Percentiles rank a stretch among this genome's conserved stretches.
These are phyloP conservation scores for Coemansia sp. DNA, from an alignment of 192 early-diverging fungal species.

Conservation along the genomic window DNA sequence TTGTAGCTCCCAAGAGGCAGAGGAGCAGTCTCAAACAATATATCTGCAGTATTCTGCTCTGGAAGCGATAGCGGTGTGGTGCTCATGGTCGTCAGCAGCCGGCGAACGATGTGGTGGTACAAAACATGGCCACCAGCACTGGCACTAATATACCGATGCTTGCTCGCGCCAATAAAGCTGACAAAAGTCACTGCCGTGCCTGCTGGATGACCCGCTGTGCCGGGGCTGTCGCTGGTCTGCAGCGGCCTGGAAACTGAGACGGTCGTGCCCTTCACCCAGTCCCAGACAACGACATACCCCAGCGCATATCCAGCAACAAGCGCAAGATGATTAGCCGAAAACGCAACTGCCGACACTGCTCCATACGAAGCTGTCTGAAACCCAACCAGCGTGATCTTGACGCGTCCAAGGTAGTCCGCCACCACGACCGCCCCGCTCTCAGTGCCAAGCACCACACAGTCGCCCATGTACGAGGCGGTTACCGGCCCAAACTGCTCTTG, in stretches of 20 bases:
- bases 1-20: slow-evolving; percentile 19
- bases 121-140: slow-evolving; percentile 35
- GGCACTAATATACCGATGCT: slow-evolving; percentile 44
- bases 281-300: slow-evolving; percentile 46
- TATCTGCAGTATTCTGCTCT: neutral
- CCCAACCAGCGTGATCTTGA: slow-evolving; percentile 19
- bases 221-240: slow-evolving; percentile 29
- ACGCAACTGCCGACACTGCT: slow-evolving; percentile 33
- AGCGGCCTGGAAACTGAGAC: slow-evolving; percentile 29
- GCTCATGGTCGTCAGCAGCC: slow-evolving; percentile 44
- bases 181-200: slow-evolving; percentile 32
- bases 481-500: slow-evolving; percentile 30
- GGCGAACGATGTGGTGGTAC: slow-evolving; percentile 47
- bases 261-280: slow-evolving; percentile 36
- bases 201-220: slow-evolving; percentile 18
- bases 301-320: slow-evolving; percentile 36
- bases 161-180: slow-evolving; percentile 41
- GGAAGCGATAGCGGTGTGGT: slow-evolving; percentile 14
- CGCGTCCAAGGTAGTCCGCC: slow-evolving; percentile 40
- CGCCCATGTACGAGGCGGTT: slow-evolving; percentile 29
- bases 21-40: slow-evolving; percentile 33
- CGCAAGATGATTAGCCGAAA: slow-evolving; percentile 31
- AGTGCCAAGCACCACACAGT: slow-evolving; percentile 41
- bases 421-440: slow-evolving; percentile 27
- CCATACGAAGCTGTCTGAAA: slow-evolving; percentile 22